These are phyloP conservation scores for Mimosa bimucronata DNA, from an alignment of 306 rosid species.

Conservation along the genomic window DNA sequence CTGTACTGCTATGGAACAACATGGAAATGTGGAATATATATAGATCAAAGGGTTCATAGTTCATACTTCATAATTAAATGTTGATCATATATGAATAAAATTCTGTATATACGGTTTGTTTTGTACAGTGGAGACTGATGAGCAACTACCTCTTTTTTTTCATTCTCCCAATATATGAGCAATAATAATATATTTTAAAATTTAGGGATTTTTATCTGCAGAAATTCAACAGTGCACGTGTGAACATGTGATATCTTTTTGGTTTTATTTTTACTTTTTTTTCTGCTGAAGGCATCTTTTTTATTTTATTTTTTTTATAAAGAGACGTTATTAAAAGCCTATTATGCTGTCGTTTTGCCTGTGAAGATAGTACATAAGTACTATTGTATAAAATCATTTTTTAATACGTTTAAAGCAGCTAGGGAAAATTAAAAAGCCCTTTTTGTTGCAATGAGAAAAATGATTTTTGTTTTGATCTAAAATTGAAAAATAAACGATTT, in stretches of 20 bases:
- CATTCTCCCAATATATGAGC: neutral
- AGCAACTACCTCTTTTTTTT: neutral
- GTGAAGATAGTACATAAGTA: neutral
- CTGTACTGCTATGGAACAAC: conserved; percentile 32
- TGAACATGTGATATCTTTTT: conserved; percentile 12
- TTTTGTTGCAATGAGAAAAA: neutral
- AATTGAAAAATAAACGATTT: neutral
- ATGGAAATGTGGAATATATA: conserved; percentile 12
- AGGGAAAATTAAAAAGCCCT: neutral
- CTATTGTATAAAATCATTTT: neutral
- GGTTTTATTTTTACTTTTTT: neutral
- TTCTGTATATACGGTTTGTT: neutral
- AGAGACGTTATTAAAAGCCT: neutral
- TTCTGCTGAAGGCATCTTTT: neutral
- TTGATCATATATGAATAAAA: conserved; percentile 15
- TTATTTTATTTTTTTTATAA: neutral
- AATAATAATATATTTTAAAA: neutral
- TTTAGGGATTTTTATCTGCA: neutral
- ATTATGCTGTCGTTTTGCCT: conserved; percentile 23
- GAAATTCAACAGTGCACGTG: conserved; percentile 48
- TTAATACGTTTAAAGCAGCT: neutral
- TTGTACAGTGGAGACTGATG: neutral
- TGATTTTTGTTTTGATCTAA: neutral
- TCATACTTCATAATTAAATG: conserved; percentile 1
- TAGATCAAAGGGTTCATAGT: conserved; percentile 26